phyloP scores from a whole-genome alignment of 441 rosid species.

The Gossypium schwendimanii region DNA sequence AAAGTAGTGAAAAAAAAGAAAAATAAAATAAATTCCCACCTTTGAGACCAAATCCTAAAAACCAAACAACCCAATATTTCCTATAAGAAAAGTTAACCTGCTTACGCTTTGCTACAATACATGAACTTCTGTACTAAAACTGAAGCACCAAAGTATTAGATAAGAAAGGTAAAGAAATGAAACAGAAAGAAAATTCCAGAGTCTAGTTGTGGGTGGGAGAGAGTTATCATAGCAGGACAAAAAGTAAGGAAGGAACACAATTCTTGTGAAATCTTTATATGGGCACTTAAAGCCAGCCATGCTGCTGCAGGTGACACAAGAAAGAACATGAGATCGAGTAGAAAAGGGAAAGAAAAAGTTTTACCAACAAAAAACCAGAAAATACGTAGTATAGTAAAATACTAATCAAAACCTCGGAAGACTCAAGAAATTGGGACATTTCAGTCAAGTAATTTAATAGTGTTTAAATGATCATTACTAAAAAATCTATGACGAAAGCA shows the following conservation, averaged over 20 bases:
- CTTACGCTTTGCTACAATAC: not conserved
- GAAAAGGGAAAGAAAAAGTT: not conserved
- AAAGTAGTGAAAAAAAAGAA: not conserved
- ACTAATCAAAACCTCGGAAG: conserved; percentile 6
- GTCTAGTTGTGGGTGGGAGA: conserved; percentile 12
- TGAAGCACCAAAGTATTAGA: not conserved
- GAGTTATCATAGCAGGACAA: conserved; percentile 33
- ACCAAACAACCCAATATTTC: not conserved
- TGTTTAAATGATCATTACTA: not conserved
- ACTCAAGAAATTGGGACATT: not conserved
- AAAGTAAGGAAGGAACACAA: conserved; percentile 34
- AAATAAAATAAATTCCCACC: not conserved
- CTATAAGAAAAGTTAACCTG: not conserved
- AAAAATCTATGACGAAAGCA: conserved; percentile 7
- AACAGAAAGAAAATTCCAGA: conserved; percentile 18
- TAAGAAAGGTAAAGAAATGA: not conserved
- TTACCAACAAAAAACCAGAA: not conserved
- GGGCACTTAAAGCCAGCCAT: conserved; percentile 54
- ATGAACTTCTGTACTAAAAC: not conserved
- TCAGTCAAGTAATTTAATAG: not conserved
- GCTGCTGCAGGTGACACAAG: conserved; percentile 44
- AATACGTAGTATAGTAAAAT: not conserved
- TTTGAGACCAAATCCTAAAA: not conserved
- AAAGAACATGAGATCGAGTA: conserved; percentile 18
- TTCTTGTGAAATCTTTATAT: conserved; percentile 62